Conservation (phyloP, 1,284 basidiomycete species). For the Amylostereum areolatum region DNA sequence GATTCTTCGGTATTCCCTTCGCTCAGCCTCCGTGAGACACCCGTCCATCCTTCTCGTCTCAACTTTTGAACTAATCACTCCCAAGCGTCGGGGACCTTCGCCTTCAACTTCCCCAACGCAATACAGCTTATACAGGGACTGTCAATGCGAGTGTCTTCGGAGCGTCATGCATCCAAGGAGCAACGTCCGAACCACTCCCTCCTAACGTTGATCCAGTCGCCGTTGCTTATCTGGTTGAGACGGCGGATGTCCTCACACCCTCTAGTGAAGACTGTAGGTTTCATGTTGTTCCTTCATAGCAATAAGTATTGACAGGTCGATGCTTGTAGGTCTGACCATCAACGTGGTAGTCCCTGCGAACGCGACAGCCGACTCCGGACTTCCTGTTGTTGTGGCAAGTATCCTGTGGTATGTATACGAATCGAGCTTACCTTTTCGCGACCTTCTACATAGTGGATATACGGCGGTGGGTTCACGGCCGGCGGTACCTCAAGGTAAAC, state of each 20-base stretch:
- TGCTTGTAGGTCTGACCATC: slow-evolving; percentile 25
- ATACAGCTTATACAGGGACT: background rate
- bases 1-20: slow-evolving; percentile 32
- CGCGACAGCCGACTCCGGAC: slow-evolving; percentile 8
- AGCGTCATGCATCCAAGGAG: background rate
- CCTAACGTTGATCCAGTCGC: background rate
- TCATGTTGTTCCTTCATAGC: background rate
- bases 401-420: background rate
- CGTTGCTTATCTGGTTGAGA: background rate
- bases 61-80: background rate
- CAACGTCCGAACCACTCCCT: background rate
- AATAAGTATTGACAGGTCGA: background rate
- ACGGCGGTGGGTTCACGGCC: slow-evolving; percentile 24
- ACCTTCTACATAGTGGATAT: slow-evolving; percentile 17
- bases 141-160: background rate
- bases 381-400: slow-evolving; percentile 28
- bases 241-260: background rate
- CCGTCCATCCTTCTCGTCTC: background rate
- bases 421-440: background rate
- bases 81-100: slow-evolving; percentile 3
- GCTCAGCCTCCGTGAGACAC: slow-evolving; percentile 30
- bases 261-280: slow-evolving; percentile 16
- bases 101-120: background rate
- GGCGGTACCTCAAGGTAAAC: slow-evolving; percentile 17
- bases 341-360: slow-evolving; percentile 26